phyloP scores from a whole-genome alignment of 768 basidiomycete species.

The Leccinellum luteum region DNA sequence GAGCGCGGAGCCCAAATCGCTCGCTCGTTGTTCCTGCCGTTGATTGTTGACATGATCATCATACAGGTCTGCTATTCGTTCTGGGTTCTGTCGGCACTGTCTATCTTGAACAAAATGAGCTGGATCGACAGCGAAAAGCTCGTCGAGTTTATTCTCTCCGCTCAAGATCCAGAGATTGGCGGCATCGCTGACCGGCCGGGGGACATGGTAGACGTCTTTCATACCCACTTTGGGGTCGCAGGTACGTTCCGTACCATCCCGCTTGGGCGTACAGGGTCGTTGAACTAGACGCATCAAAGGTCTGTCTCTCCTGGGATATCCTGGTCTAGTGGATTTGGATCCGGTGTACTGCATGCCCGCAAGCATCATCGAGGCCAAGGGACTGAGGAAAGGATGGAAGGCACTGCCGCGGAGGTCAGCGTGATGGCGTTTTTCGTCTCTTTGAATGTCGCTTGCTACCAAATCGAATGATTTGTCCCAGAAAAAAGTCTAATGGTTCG shows the following conservation, averaged over 20 bases:
- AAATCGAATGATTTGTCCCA: slow-evolving; percentile 5
- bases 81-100: slow-evolving; percentile 89
- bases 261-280: not conserved
- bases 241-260: slow-evolving; percentile 40
- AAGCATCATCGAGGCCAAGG: slow-evolving; percentile 61
- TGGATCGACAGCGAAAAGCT: slow-evolving; percentile 90
- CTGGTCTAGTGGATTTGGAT: slow-evolving; percentile 80
- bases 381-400: slow-evolving; percentile 55
- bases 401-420: slow-evolving; percentile 27
- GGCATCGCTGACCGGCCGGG: slow-evolving; percentile 94
- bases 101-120: slow-evolving; percentile 74
- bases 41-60: not conserved
- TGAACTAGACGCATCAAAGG: slow-evolving; percentile 38
- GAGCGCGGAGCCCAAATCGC: slow-evolving; percentile 26
- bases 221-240: slow-evolving; percentile 89
- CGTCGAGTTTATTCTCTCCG: slow-evolving; percentile 77
- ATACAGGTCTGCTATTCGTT: slow-evolving; percentile 87
- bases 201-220: slow-evolving; percentile 96
- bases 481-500: not conserved
- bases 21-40: not conserved
- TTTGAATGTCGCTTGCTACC: not conserved
- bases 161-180: slow-evolving; percentile 86
- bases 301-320: slow-evolving; percentile 85
- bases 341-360: slow-evolving; percentile 98
- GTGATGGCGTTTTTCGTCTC: slow-evolving; percentile 11